Base-by-base conservation (phyloP, 192 early-diverging fungal genomes). In the Linderina pennispora region DNA sequence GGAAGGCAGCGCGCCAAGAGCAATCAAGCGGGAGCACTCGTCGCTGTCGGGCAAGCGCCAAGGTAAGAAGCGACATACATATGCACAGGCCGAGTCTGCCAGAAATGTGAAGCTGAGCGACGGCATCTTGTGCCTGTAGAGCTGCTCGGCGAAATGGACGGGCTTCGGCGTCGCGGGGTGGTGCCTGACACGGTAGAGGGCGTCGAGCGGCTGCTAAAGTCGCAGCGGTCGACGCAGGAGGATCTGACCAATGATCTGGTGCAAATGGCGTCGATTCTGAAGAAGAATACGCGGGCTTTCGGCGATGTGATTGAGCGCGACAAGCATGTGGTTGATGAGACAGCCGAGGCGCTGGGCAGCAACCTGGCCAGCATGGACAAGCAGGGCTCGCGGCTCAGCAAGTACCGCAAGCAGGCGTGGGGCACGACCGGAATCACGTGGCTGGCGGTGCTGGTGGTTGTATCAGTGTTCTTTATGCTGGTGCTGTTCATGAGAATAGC, bases 351-450 rank as follows among this genome's bases (percentile, higher is more conserved):
- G 37, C 48, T 74, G 23, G 51, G 46, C 18, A 40, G 45, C 32
- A 74, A 60, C 47, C 52, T 57, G 22, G 28, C 51, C n/a, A 43
- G 58, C 11, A 48, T 74, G 23, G 48, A 48, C 16, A 43, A 18
- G 24, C 70, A 74, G n/a, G 64, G 70, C 14, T 41, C 31, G 4
- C 54, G 64, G 32, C 53, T 74, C 23, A 38, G 34, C 38, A 58
- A 62, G 48, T 74, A 62, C 59, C 70, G 70, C 49, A 62, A 62
- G 55, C 62, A 55, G 20, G 54, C 70, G 19, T 74, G 70, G 70
- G 70, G 63, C 39, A 74, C 70, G 17, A 66, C 70, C 4, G 70
- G 70, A 14, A 36, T 74, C 45, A 74, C 70, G 7, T 66, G 63
- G 70, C 36, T 62, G 47, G 43, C 48, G 35, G 50, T 74, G 35